Evolutionary conservation across 495 filamentous ascomycete genomes (phyloP).

Genomic region (Baudoinia panamericana): DNA sequence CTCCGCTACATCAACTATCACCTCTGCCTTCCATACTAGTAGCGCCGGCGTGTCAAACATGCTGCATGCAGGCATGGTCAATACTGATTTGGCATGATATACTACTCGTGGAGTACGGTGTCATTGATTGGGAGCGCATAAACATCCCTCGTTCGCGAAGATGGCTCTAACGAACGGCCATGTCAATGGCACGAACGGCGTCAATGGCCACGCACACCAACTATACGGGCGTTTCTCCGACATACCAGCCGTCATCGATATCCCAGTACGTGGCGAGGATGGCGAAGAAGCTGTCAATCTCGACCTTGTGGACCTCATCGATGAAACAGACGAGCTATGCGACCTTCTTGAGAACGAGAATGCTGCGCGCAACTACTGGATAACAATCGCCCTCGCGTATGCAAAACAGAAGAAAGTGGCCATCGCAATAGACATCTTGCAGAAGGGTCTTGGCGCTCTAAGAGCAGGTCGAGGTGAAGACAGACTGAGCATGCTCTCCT

Average conservation of each 20-base stretch:
- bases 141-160: too few relatives aligned
- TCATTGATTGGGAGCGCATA: too few relatives aligned
- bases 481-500: slow-evolving; percentile 68
- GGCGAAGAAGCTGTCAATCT: slow-evolving; percentile 81
- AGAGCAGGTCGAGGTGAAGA: slow-evolving; percentile 61
- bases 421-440: slow-evolving; percentile 85
- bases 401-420: slow-evolving; percentile 88
- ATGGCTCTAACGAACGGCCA: not conserved
- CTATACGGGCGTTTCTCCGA: slow-evolving; percentile 61
- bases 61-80: too few relatives aligned
- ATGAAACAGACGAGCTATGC: slow-evolving; percentile 92
- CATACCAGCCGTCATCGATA: slow-evolving; percentile 78
- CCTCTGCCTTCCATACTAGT: too few relatives aligned
- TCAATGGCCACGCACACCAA: slow-evolving; percentile 44
- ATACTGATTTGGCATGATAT: too few relatives aligned
- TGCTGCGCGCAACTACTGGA: slow-evolving; percentile 80
- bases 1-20: too few relatives aligned
- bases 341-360: slow-evolving; percentile 84
- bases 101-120: too few relatives aligned
- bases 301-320: slow-evolving; percentile 73
- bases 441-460: slow-evolving; percentile 65
- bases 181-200: slow-evolving; percentile 25
- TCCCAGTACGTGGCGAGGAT: slow-evolving; percentile 65
- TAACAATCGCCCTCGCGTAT: slow-evolving; percentile 91
- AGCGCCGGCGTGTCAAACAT: too few relatives aligned